A percentile compares a stretch with the other conserved stretches of the same genome.
phyloP scores from a whole-genome alignment of 495 filamentous ascomycete species.

The Talaromyces borbonicus region DNA sequence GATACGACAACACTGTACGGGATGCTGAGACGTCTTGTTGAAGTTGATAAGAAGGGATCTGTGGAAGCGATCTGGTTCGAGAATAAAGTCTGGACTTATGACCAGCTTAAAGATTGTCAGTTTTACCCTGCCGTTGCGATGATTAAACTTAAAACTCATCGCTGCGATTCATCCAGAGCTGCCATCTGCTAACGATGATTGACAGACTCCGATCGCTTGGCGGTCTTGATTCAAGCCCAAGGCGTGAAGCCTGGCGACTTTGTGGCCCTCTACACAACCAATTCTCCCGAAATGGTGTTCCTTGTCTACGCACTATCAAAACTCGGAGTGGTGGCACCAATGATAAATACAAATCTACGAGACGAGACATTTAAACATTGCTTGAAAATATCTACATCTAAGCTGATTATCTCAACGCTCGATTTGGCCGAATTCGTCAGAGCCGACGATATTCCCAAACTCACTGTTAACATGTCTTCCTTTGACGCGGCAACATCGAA shows the following conservation, averaged over 20 bases:
- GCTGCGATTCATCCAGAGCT: not conserved
- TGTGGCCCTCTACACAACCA: conserved; percentile 44
- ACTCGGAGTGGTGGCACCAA: conserved; percentile 73
- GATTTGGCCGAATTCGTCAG: conserved; percentile 33
- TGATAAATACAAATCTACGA: conserved; percentile 85
- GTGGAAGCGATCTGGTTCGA: conserved; percentile 43
- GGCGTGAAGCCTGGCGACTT: conserved; percentile 29
- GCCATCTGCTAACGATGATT: conserved; percentile 1
- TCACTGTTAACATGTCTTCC: conserved; percentile 30
- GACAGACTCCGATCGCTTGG: conserved; percentile 30
- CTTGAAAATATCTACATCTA: conserved; percentile 57
- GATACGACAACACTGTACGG: conserved; percentile 35
- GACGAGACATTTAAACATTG: conserved; percentile 71
- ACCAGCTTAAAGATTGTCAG: conserved; percentile 36
- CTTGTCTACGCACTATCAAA: conserved; percentile 72
- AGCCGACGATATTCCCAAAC: conserved; percentile 28
- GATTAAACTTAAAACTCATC: not conserved
- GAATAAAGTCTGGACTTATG: conserved; percentile 40
- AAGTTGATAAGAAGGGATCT: conserved; percentile 24
- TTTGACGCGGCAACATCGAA: conserved; percentile 42
- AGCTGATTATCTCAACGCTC: conserved; percentile 50
- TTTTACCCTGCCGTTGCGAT: conserved; percentile 1
- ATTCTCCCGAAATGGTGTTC: conserved; percentile 77
- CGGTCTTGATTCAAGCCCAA: conserved; percentile 28
- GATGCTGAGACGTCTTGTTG: conserved; percentile 33